phyloP scores from a whole-genome alignment of 805 yeast species.

The Lachancea dasiensis region DNA sequence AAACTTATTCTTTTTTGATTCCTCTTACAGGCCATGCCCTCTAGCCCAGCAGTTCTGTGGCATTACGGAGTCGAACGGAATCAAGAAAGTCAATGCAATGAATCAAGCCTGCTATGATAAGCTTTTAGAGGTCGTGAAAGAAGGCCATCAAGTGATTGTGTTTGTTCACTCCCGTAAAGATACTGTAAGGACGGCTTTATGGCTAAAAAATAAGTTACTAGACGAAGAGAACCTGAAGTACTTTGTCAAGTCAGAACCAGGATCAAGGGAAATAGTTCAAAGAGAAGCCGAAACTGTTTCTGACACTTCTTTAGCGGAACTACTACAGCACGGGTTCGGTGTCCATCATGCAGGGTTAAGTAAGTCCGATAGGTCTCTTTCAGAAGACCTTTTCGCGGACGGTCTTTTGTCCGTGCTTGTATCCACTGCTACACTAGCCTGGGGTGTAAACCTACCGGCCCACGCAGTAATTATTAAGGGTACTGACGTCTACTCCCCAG shows the following conservation, averaged over 20 bases:
- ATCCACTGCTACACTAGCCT: constrained; percentile 89
- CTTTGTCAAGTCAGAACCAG: constrained; percentile 42
- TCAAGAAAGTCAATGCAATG: constrained; percentile 75
- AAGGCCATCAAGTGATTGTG: constrained; percentile 73
- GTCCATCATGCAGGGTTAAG: constrained; percentile 89
- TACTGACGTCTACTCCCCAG: constrained; percentile 90
- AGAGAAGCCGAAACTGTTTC: constrained; percentile 55
- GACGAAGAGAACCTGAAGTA: constrained; percentile 47
- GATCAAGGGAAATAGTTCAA: constrained; percentile 55
- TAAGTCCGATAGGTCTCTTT: constrained; percentile 62
- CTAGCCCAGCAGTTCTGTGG: constrained; percentile 84
- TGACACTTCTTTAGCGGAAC: constrained; percentile 48
- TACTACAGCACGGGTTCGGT: constrained; percentile 71
- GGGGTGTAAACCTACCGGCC: constrained; percentile 97
- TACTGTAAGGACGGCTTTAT: constrained; percentile 75
- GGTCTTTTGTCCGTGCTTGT: constrained; percentile 80
- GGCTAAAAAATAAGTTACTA: constrained; percentile 54
- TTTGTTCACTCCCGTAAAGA: constrained; percentile 95
- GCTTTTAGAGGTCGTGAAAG: constrained; percentile 53
- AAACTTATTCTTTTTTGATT: constrained; percentile 76
- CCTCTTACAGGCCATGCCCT: constrained; percentile 88
- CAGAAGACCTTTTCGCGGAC: constrained; percentile 84
- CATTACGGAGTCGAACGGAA: constrained; percentile 72
- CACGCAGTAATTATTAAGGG: constrained; percentile 93
- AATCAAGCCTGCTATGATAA: constrained; percentile 87